Conservation (phyloP, 805 yeast species). For the Isabelozyma rhagii region DNA sequence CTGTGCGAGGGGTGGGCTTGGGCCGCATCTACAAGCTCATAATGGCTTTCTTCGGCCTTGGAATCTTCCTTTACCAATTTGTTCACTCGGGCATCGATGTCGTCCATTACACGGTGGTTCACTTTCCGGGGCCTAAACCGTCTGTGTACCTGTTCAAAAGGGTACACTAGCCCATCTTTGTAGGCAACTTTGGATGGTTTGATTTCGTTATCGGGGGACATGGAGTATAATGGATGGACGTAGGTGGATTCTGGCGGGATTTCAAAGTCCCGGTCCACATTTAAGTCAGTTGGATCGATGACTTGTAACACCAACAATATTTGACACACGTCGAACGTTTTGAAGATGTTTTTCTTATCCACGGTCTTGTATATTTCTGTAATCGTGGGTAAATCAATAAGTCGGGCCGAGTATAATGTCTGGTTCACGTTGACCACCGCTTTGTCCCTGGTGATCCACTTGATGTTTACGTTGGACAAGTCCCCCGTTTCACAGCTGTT, state of each 20-base stretch:
- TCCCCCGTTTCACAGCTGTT: slow-evolving; percentile 78
- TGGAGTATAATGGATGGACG: slow-evolving; percentile 38
- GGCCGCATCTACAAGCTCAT: slow-evolving; percentile 65
- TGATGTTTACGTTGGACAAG: slow-evolving; percentile 64
- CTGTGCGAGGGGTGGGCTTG: slow-evolving; percentile 27
- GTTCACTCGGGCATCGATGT: slow-evolving; percentile 75
- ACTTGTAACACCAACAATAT: slow-evolving; percentile 71
- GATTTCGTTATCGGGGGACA: slow-evolving; percentile 33
- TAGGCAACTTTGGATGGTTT: slow-evolving; percentile 47
- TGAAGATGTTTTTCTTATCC: slow-evolving; percentile 84
- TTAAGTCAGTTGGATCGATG: slow-evolving; percentile 35
- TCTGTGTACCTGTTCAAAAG: slow-evolving; percentile 66
- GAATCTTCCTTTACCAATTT: slow-evolving; percentile 72
- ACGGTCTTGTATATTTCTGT: slow-evolving; percentile 85
- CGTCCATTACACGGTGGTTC: slow-evolving; percentile 68
- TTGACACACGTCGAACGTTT: slow-evolving; percentile 82
- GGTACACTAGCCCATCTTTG: slow-evolving; percentile 82
- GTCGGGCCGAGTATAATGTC: slow-evolving; percentile 71
- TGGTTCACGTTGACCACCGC: slow-evolving; percentile 75
- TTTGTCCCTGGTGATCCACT: slow-evolving; percentile 78
- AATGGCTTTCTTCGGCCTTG: slow-evolving; percentile 77
- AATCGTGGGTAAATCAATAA: slow-evolving; percentile 86
- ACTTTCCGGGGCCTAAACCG: slow-evolving; percentile 70
- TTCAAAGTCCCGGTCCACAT: slow-evolving; percentile 46
- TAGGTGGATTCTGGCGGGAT: slow-evolving; percentile 32